phyloP scores from a whole-genome alignment of 1,284 basidiomycete genomes.

The Ganoderma lingzhi region DNA sequence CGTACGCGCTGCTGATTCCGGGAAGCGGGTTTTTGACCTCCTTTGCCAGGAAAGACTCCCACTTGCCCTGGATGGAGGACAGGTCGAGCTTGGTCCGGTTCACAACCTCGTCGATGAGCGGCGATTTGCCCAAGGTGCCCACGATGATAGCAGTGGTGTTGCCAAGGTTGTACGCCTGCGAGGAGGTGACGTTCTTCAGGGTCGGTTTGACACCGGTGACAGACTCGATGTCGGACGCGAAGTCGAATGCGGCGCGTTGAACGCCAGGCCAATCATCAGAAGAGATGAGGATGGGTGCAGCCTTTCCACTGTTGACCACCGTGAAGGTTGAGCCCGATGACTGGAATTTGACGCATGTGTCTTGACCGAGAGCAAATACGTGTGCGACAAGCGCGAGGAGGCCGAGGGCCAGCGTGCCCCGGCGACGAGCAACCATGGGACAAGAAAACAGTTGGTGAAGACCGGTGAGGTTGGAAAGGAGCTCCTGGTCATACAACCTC shows the following conservation, averaged over 20 bases:
- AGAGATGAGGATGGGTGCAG: slow-evolving; percentile 59
- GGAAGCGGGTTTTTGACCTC: too few species aligned
- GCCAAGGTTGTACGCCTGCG: slow-evolving; percentile 17
- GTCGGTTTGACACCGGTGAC: slow-evolving; percentile 62
- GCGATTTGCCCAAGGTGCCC: slow-evolving; percentile 40
- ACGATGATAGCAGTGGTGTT: slow-evolving; percentile 60
- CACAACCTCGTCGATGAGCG: too few species aligned
- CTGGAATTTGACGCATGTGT: slow-evolving; percentile 43
- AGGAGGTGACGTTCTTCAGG: slow-evolving; percentile 53
- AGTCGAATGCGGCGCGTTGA: slow-evolving; percentile 66
- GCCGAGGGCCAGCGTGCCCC: slow-evolving; percentile 11
- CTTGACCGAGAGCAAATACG: slow-evolving; percentile 44
- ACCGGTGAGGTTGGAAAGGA: not conserved
- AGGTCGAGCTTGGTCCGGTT: too few species aligned
- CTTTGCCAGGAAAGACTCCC: too few species aligned
- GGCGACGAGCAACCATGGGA: slow-evolving; percentile 8
- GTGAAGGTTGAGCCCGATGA: slow-evolving; percentile 45
- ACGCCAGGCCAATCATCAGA: slow-evolving; percentile 71
- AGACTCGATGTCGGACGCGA: slow-evolving; percentile 65
- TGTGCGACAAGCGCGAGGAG: slow-evolving; percentile 13
- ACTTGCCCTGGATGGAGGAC: too few species aligned
- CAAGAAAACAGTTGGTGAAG: not conserved
- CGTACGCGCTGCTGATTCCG: too few species aligned
- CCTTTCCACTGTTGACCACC: slow-evolving; percentile 53
- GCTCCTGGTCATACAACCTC: not conserved